Conservation (phyloP, 495 filamentous ascomycete species). For the Penicillium salamii region DNA sequence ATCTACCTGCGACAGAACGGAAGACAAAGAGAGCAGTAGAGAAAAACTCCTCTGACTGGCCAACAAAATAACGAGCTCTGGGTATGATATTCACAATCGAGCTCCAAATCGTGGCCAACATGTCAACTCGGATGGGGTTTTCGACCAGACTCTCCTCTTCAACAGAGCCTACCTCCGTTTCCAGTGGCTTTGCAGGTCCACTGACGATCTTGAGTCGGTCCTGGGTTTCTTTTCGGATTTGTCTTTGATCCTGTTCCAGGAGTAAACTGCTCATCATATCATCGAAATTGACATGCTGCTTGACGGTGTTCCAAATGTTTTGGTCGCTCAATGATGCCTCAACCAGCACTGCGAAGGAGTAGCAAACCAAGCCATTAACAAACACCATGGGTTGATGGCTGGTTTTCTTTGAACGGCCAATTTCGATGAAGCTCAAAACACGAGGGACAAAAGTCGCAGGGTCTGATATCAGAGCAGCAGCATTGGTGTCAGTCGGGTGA, state of each 20-base stretch:
- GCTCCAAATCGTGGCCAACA: slow-evolving; percentile 50
- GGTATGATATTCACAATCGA: slow-evolving; percentile 50
- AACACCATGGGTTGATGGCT: slow-evolving; percentile 6
- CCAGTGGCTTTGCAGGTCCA: slow-evolving; percentile 24
- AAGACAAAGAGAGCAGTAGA: slow-evolving; percentile 51
- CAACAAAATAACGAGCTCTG: slow-evolving; percentile 36
- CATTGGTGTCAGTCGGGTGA: slow-evolving; percentile 7
- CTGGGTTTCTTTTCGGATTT: slow-evolving; percentile 34
- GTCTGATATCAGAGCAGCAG: slow-evolving; percentile 15
- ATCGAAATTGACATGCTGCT: slow-evolving; percentile 40
- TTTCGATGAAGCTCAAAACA: slow-evolving; percentile 31
- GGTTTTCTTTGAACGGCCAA: slow-evolving; percentile 15
- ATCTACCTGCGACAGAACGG: slow-evolving; percentile 49
- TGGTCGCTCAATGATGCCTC: slow-evolving; percentile 61
- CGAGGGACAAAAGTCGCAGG: slow-evolving; percentile 24
- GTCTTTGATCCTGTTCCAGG: slow-evolving; percentile 30
- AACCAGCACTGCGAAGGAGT: slow-evolving; percentile 60
- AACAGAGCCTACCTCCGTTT: slow-evolving; percentile 20
- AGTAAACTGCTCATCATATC: slow-evolving; percentile 36
- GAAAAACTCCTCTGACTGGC: slow-evolving; percentile 57
- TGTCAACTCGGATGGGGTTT: slow-evolving; percentile 33
- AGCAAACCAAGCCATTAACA: slow-evolving; percentile 42
- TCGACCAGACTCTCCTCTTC: slow-evolving; percentile 14
- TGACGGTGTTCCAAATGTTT: slow-evolving; percentile 58
- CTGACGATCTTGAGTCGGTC: slow-evolving; percentile 37